Base-by-base conservation (phyloP, 2,329 filamentous ascomycete species). In the Aspergillus fischeri region DNA sequence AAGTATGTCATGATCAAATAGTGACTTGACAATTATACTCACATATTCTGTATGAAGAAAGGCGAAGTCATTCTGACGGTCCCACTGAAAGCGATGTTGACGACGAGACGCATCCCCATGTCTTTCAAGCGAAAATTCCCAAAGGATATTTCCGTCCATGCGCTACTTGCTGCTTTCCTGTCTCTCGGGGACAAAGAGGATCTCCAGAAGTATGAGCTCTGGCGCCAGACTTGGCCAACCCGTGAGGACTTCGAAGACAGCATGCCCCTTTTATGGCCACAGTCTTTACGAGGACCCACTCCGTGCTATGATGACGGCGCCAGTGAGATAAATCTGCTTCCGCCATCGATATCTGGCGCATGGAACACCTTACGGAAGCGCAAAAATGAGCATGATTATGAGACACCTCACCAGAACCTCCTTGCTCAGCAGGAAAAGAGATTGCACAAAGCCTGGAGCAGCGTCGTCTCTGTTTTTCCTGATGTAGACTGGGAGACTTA, bases 131-230 rank as follows among this genome's bases (percentile, higher is more conserved):
- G 74, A 11, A 76, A 75, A 28, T 80, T 88, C 10, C 79, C 81
- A 0, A 76, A 78, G 20, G 78, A 80, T 17, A 81, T 82, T 47
- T 83, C 85, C 1, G 81, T 89, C 24, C 91, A 95, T 65, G 87
- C 86, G 28, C 81, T 91, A 42, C 79, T 94, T 7, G 88, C 91
- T n/a, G 81, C 86, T 1, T 84, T 86, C 57, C 77, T 92, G 8
- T 81, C 84, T 4, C 77, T 87, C 29, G 68, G 71, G 9, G 67
- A 74, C 24, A 60, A 69, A n/a, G 79, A 86, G 56, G 70, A 72
- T 1, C 70, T 77, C 6, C 65, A 75, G 20, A 78, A 78, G 25
- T 82, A 82, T 61, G 73, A 75, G 0, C 70, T 77, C 20, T 93
- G 89, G 89, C 79, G 82, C 66, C 81, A 81, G 54, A 83, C 89